A percentile compares a stretch with the other conserved stretches of the same genome.
Conservation (phyloP, 2,329 filamentous ascomycete genomes). For the Microdochium bolleyi region DNA sequence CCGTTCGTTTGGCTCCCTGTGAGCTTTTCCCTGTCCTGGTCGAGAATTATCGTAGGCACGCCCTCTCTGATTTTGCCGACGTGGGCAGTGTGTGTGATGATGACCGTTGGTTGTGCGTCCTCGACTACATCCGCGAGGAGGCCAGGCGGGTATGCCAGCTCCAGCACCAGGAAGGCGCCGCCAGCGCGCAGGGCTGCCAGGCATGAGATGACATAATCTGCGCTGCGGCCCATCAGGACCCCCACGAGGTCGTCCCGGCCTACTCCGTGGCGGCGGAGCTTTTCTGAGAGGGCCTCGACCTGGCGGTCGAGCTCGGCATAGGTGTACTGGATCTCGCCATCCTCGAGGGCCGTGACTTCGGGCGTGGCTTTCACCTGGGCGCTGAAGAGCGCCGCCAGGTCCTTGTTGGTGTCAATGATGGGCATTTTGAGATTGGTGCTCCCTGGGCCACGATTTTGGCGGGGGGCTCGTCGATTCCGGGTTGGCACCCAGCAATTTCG, state of each 20-base stretch:
- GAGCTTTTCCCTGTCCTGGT: conserved; percentile 26
- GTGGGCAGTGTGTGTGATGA: conserved; percentile 61
- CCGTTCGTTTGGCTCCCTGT: conserved; percentile 16
- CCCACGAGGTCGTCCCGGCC: conserved; percentile 67
- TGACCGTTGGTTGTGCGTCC: conserved; percentile 63
- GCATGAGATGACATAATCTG: conserved; percentile 72
- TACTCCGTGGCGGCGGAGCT: conserved; percentile 60
- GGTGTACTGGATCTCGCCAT: conserved; percentile 58
- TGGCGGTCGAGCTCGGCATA: conserved; percentile 65
- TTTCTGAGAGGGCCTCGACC: conserved; percentile 55
- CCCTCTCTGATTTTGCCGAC: conserved; percentile 55
- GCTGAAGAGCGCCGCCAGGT: conserved; percentile 64
- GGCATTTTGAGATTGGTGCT: conserved; percentile 36
- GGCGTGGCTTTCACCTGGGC: conserved; percentile 63
- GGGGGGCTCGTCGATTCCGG: background rate
- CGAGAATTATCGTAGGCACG: conserved; percentile 57
- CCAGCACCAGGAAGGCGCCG: conserved; percentile 72
- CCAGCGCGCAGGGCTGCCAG: conserved; percentile 71
- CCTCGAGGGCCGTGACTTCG: conserved; percentile 63
- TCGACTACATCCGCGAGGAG: conserved; percentile 69
- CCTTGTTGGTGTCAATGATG: conserved; percentile 62
- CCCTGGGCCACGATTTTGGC: background rate
- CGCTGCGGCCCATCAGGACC: conserved; percentile 66
- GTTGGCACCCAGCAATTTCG: background rate
- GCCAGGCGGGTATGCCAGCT: conserved; percentile 69